These are phyloP conservation scores for Verticillium zaregamsianum DNA, from an alignment of 2,329 filamentous ascomycete species.

Conservation along the genomic window DNA sequence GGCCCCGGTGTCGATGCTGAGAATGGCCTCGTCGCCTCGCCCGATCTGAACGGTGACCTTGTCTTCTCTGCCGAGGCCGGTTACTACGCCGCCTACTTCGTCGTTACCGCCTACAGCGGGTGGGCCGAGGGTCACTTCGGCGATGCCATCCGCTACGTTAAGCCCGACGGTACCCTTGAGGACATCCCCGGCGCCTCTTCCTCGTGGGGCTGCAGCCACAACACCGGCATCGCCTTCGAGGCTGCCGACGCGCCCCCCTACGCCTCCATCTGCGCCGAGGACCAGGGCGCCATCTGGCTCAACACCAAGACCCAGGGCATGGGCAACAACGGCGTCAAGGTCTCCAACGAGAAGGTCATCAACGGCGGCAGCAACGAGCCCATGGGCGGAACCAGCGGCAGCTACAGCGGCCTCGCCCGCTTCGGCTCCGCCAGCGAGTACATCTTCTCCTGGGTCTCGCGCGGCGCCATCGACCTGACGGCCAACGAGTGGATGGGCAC, in stretches of 20 bases:
- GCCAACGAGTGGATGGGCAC: constrained; percentile 54
- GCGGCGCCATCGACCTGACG: constrained; percentile 51
- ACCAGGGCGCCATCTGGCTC: constrained; percentile 61
- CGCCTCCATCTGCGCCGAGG: constrained; percentile 55
- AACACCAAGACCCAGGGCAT: constrained; percentile 57
- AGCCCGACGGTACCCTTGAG: constrained; percentile 45
- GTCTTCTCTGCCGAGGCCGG: constrained; percentile 52
- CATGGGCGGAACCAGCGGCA: constrained; percentile 61
- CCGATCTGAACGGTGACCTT: constrained; percentile 59
- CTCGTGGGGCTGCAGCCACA: constrained; percentile 59
- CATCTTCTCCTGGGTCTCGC: constrained; percentile 60
- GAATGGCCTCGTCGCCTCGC: constrained; percentile 44
- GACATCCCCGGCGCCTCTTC: constrained; percentile 48
- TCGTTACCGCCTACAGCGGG: constrained; percentile 55
- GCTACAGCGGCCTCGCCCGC: constrained; percentile 52
- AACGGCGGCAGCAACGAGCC: constrained; percentile 55
- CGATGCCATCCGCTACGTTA: constrained; percentile 42
- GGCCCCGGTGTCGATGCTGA: constrained; percentile 47
- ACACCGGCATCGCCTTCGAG: constrained; percentile 61
- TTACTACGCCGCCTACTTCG: constrained; percentile 59
- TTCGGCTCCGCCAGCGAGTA: constrained; percentile 48
- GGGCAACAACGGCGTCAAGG: constrained; percentile 47
- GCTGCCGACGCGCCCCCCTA: constrained; percentile 54
- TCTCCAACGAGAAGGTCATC: constrained; percentile 58
- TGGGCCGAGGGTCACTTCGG: constrained; percentile 52